Evolutionary conservation across 345 rosid genomes (phyloP).

Genomic region (Gossypium turneri): DNA sequence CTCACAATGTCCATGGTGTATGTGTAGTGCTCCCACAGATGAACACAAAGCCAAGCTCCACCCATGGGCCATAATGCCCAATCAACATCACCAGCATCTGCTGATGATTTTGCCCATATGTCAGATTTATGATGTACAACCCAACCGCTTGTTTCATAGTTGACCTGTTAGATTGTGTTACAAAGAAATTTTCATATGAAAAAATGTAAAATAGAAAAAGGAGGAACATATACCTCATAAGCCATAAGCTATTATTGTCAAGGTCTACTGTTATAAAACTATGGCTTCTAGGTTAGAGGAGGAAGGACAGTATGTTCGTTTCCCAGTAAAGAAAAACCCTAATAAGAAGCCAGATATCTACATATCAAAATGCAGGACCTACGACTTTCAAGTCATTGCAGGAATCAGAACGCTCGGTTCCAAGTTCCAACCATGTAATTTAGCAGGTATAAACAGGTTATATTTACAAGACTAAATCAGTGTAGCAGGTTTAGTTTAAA

Average conservation of each 20-base stretch:
- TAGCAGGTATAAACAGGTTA: not conserved
- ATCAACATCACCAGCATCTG: constrained; percentile 59
- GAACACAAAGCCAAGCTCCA: constrained; percentile 97
- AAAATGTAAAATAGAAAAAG: not conserved
- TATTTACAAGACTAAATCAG: not conserved
- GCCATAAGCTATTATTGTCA: not conserved
- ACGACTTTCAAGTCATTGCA: not conserved
- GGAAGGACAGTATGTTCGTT: not conserved
- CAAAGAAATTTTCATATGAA: not conserved
- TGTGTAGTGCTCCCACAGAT: constrained; percentile 87
- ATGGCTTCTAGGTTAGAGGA: not conserved
- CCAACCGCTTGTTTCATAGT: constrained; percentile 86
- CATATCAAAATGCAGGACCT: not conserved
- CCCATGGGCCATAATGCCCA: constrained; percentile 99
- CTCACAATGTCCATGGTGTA: constrained; percentile 80
- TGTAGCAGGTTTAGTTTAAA: not conserved
- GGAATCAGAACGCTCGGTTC: not conserved
- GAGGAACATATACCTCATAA: not conserved
- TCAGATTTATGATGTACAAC: constrained; percentile 84
- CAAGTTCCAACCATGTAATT: no score
- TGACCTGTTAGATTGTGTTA: constrained; percentile 48
- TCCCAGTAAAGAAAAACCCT: not conserved
- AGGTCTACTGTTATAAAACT: not conserved
- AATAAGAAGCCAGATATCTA: not conserved
- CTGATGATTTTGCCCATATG: constrained; percentile 92